Evolutionary conservation across 371 early-diverging fungal genomes (phyloP).

Genomic region (Furculomyces boomerangus): DNA sequence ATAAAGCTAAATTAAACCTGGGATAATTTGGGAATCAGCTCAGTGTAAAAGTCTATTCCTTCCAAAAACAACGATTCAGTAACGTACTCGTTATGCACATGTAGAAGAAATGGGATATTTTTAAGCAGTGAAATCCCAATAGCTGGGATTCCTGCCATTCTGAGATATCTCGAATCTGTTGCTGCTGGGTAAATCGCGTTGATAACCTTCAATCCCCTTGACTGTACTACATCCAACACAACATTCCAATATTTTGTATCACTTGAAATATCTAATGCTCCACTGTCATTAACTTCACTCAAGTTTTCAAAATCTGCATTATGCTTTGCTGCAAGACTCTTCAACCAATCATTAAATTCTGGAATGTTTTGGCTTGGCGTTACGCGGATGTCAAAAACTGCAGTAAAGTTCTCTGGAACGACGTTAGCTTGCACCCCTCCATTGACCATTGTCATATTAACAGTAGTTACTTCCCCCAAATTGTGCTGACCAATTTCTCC

Average conservation of each 20-base stretch:
- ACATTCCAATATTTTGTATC: conserved; percentile 29
- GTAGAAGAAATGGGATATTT: conserved; percentile 50
- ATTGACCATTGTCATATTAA: conserved; percentile 50
- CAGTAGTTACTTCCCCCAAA: conserved; percentile 62
- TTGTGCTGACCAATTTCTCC: conserved; percentile 17
- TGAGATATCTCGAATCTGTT: conserved; percentile 51
- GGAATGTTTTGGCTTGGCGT: conserved; percentile 36
- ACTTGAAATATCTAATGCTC: conserved; percentile 26
- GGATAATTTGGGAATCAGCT: conserved; percentile 26
- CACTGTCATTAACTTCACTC: conserved; percentile 28
- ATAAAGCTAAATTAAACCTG: too few relatives aligned
- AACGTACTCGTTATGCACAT: conserved; percentile 64
- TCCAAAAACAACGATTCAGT: conserved; percentile 42
- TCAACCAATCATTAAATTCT: conserved; percentile 30
- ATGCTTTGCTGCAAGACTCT: conserved; percentile 27
- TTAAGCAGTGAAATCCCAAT: conserved; percentile 52
- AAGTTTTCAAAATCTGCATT: conserved; percentile 35
- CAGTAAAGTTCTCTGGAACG: conserved; percentile 38
- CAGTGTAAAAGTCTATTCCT: conserved; percentile 44
- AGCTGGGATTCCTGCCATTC: conserved; percentile 46
- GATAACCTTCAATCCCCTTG: conserved; percentile 20
- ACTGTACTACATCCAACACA: conserved; percentile 18
- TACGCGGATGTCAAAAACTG: conserved; percentile 52
- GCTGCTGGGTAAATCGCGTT: conserved; percentile 62
- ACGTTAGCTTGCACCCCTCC: conserved; percentile 41